Conservation (phyloP, 2,329 filamentous ascomycete species). For the Didymella pomorum region DNA sequence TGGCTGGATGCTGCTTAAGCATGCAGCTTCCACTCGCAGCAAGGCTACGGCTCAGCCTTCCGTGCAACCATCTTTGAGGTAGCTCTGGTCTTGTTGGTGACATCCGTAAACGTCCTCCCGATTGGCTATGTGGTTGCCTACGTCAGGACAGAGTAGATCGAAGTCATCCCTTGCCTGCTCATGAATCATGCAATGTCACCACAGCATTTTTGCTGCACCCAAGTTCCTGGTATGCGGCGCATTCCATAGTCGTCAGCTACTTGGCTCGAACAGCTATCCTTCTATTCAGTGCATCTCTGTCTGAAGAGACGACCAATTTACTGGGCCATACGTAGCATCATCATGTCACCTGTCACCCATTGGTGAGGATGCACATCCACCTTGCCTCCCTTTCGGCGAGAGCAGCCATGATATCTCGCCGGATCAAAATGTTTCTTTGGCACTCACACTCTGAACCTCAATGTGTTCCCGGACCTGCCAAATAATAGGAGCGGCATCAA, state of each 20-base stretch:
- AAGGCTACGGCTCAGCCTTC: too few species aligned
- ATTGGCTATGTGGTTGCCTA: too few species aligned
- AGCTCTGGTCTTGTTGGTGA: too few species aligned
- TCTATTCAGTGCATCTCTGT: not conserved
- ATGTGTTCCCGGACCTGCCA: not conserved
- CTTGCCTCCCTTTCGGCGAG: not conserved
- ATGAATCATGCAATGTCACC: not conserved
- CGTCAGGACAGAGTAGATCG: not conserved
- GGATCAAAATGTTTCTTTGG: not conserved
- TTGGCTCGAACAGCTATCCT: not conserved
- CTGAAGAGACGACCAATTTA: not conserved
- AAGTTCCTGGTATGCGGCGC: not conserved
- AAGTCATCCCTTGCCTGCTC: not conserved
- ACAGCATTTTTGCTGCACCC: not conserved
- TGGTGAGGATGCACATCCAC: not conserved
- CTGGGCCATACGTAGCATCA: not conserved
- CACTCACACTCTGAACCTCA: not conserved
- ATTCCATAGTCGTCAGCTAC: not conserved
- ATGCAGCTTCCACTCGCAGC: too few species aligned
- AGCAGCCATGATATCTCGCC: not conserved
- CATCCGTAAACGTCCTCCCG: too few species aligned
- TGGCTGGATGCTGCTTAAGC: too few species aligned
- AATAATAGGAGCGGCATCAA: too few species aligned
- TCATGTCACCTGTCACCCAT: not conserved
- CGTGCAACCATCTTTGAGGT: too few species aligned